Evolutionary conservation across 2,329 filamentous ascomycete species (phyloP), one percentile per base, ranked within the genome.

Genomic region (Penicillium decumbens): DNA sequence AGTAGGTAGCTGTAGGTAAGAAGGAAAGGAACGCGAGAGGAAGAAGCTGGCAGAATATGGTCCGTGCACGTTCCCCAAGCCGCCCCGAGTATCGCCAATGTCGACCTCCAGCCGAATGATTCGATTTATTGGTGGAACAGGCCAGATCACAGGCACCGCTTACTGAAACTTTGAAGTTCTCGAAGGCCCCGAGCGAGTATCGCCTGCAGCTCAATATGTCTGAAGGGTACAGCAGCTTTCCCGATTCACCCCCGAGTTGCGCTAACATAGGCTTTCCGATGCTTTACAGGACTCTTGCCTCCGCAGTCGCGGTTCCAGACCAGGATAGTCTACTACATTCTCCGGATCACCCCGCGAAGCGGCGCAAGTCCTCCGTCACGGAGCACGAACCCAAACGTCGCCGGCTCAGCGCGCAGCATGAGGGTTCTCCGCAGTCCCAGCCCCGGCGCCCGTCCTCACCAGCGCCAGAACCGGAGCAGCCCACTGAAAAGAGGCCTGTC

Each of bases 241-340:
- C 40, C 10, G 39, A 18, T 37, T 18, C 43, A 41, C 24, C 39
- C 23, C 41, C 39, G 38, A 18, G 37, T n/a, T 42, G 32, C 38
- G 40, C 50, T 58, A 35, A 53, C 20, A 23, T 28, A 20, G 15
- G 39, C 9, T 2, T 25, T 27, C 29, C 13, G 13, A 18, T 35
- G 4, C n/a, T 27, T 30, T 29, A 35, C 40, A 67, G 64, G 35
- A 60, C 59, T 45, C 75, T 81, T 58, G 76, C 77, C 29, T 81
- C 79, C 12, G 77, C 77, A 45, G 78, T 81, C 49, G 72, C 78
- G 32, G 58, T 81, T 15, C 79, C 79, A 29, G 77, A 79, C 9
- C 59, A 70, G 45, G 62, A 65, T 9, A 53, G 48, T 13, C 7
- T 58, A 45, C 41, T 43, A 45, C 39, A 60, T 49, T 60, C 70